A percentile compares a stretch with the other conserved stretches of the same genome.
Conservation (phyloP, 129 eudicot genomes). For the Heracleum sosnowskyi region DNA sequence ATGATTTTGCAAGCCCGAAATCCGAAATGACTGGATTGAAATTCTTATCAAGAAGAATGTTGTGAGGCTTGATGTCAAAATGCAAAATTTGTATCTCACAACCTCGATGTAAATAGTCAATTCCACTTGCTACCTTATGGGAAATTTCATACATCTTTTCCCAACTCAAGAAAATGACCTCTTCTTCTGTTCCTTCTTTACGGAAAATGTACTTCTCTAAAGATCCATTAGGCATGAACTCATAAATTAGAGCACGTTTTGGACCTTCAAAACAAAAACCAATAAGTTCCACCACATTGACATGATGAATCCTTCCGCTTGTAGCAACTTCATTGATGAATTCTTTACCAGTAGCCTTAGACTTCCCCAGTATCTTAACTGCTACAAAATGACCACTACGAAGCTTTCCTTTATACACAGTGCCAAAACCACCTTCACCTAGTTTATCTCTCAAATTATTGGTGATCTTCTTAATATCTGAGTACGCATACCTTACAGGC, state of each 20-base stretch:
- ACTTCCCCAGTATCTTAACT: too few relatives aligned
- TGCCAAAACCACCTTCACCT: background rate
- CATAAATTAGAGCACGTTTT: background rate
- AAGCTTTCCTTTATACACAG: too few relatives aligned
- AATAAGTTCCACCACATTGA: background rate
- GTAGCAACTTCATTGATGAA: background rate
- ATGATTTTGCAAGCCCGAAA: background rate
- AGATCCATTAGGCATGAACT: background rate
- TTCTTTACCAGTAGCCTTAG: too few relatives aligned
- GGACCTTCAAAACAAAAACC: background rate
- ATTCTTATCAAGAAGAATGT: background rate
- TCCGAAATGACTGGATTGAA: background rate
- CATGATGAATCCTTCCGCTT: background rate
- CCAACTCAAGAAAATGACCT: background rate
- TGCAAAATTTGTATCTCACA: background rate
- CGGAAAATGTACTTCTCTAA: background rate
- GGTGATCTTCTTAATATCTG: background rate
- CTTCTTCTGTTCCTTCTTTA: background rate
- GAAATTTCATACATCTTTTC: background rate
- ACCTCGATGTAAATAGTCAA: constrained; percentile 2
- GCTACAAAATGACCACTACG: too few relatives aligned
- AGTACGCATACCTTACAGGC: background rate
- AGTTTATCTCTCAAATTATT: background rate
- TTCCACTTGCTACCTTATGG: background rate
- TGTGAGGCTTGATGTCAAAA: constrained; percentile 2